These are phyloP conservation scores for Candida vartiovaarae DNA, from an alignment of 805 yeast species.

Conservation along the genomic window DNA sequence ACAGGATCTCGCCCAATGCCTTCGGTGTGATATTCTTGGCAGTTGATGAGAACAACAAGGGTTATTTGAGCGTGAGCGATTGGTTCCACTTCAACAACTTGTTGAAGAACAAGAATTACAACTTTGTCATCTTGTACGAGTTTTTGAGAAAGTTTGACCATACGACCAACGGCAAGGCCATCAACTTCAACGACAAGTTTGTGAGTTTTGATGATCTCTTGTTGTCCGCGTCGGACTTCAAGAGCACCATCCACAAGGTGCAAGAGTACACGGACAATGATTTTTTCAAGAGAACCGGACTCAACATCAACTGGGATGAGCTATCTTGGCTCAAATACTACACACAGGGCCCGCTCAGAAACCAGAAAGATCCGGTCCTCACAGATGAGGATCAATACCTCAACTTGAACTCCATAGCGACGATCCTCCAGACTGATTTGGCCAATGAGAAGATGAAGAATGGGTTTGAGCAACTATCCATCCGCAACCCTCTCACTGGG, in stretches of 20 bases:
- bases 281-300: slow-evolving; percentile 24
- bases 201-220: slow-evolving; percentile 32
- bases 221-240: slow-evolving; percentile 25
- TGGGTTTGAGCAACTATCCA: slow-evolving; percentile 23
- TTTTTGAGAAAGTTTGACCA: slow-evolving; percentile 43
- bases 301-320: slow-evolving; percentile 29
- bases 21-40: slow-evolving; percentile 71
- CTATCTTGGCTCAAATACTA: slow-evolving; percentile 19
- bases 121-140: slow-evolving; percentile 45
- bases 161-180: slow-evolving; percentile 24
- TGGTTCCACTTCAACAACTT: slow-evolving; percentile 65
- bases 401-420: slow-evolving; percentile 32
- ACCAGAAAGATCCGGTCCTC: neutral
- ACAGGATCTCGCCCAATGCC: slow-evolving; percentile 47
- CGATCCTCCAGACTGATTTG: slow-evolving; percentile 35
- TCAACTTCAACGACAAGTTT: slow-evolving; percentile 31
- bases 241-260: slow-evolving; percentile 25
- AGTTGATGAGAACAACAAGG: slow-evolving; percentile 68
- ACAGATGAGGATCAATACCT: slow-evolving; percentile 22
- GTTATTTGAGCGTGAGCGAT: slow-evolving; percentile 60
- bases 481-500: slow-evolving; percentile 23
- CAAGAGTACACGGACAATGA: slow-evolving; percentile 27
- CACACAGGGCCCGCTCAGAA: slow-evolving; percentile 9
- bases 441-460: slow-evolving; percentile 27
- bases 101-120: slow-evolving; percentile 41